Percentiles rank a stretch among this genome's conserved stretches.
Conservation (phyloP, 257 asterid genomes). For the Paraleonurus japonicus region DNA sequence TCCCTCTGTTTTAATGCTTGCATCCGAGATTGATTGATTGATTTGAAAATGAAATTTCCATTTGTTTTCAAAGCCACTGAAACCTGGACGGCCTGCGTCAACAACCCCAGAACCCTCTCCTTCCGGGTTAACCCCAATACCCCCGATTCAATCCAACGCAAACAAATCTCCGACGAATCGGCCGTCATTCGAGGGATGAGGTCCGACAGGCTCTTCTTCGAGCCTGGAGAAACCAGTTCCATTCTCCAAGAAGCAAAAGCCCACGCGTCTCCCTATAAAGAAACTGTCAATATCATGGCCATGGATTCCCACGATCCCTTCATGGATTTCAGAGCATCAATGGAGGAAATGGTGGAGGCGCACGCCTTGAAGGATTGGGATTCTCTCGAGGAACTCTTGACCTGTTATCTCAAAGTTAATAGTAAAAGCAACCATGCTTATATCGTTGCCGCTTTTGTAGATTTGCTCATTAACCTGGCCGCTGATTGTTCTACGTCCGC, state of each 20-base stretch:
- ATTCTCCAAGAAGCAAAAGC: constrained; percentile 39
- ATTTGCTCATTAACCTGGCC: constrained; percentile 36
- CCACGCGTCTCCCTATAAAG: constrained; percentile 23
- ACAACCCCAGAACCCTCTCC: constrained; percentile 49
- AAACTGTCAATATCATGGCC: constrained; percentile 27
- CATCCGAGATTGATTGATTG: no score
- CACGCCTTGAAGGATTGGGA: constrained; percentile 46
- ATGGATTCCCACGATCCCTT: constrained; percentile 48
- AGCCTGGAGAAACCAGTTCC: constrained; percentile 52
- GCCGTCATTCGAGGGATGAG: constrained; percentile 38
- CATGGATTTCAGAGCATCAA: constrained; percentile 50
- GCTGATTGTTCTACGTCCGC: constrained; percentile 15
- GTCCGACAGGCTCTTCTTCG: constrained; percentile 52
- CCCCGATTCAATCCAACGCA: constrained; percentile 18
- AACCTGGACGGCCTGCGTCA: constrained; percentile 43
- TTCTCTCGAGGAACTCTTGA: constrained; percentile 43
- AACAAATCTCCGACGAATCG: constrained; percentile 19
- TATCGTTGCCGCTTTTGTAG: constrained; percentile 56
- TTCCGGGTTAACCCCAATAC: constrained; percentile 33
- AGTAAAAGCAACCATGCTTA: constrained; percentile 41
- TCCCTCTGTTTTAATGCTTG: no score
- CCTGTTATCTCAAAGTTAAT: constrained; percentile 50
- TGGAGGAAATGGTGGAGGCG: constrained; percentile 64
- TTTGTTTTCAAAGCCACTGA: constrained; percentile 40
- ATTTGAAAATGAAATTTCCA: constrained; percentile 51